Evolutionary conservation across 2,329 filamentous ascomycete species (phyloP).

Genomic region (Botrytis fragariae): DNA sequence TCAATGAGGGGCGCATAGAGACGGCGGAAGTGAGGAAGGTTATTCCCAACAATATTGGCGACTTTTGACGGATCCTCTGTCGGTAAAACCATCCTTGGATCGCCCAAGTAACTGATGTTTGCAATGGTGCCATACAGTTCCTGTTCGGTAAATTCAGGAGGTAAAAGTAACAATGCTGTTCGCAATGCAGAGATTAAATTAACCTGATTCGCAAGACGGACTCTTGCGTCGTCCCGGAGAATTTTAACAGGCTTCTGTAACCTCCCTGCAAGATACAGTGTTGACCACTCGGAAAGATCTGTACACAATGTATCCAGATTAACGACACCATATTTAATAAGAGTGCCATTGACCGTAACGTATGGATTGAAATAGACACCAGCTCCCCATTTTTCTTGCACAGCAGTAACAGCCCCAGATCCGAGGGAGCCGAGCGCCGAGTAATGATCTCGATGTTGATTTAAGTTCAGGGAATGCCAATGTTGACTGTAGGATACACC

Average conservation of each 20-base stretch:
- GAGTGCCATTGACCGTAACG: slow-evolving; percentile 86
- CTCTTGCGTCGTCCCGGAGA: slow-evolving; percentile 84
- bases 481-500: slow-evolving; percentile 92
- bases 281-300: slow-evolving; percentile 89
- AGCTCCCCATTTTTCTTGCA: slow-evolving; percentile 86
- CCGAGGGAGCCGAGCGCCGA: slow-evolving; percentile 80
- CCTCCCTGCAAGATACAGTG: slow-evolving; percentile 91
- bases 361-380: slow-evolving; percentile 98
- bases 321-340: slow-evolving; percentile 98
- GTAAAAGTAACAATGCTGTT: slow-evolving; percentile 82
- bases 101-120: slow-evolving; percentile 88
- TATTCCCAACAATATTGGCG: slow-evolving; percentile 87
- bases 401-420: slow-evolving; percentile 77
- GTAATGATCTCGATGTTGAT: slow-evolving; percentile 88
- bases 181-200: slow-evolving; percentile 91
- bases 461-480: slow-evolving; percentile 92
- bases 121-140: slow-evolving; percentile 90
- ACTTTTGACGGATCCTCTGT: slow-evolving; percentile 93
- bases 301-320: slow-evolving; percentile 85
- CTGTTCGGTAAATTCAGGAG: slow-evolving; percentile 78
- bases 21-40: slow-evolving; percentile 85
- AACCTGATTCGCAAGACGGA: slow-evolving; percentile 91
- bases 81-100: slow-evolving; percentile 89
- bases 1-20: slow-evolving; percentile 88
- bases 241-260: slow-evolving; percentile 98